These are phyloP conservation scores for Diaporthe amygdali DNA, from an alignment of 2,329 filamentous ascomycete species.

Conservation along the genomic window DNA sequence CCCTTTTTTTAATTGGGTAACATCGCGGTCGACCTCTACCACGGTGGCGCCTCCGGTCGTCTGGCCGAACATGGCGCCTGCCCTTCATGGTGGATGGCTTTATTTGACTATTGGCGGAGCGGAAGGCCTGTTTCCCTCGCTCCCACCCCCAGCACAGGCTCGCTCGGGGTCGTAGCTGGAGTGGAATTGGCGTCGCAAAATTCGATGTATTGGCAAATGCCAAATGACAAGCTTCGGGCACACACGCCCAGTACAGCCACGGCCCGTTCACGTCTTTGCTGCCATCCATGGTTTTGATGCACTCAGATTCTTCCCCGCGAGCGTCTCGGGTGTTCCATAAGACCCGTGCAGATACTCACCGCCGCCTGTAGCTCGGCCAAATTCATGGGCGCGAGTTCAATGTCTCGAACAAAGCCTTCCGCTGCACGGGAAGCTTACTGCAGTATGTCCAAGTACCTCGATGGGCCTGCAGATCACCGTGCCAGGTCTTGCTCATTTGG, in stretches of 20 bases:
- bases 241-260: not conserved
- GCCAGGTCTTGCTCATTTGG: not conserved
- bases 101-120: constrained; percentile 3
- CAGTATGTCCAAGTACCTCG: not conserved
- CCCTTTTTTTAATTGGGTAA: constrained; percentile 13
- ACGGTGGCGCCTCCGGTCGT: not conserved
- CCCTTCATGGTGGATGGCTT: not conserved
- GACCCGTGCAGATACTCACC: not conserved
- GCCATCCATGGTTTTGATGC: not conserved
- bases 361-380: not conserved
- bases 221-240: constrained; percentile 2
- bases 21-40: constrained; percentile 11
- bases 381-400: not conserved
- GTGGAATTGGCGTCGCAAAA: not conserved
- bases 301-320: not conserved
- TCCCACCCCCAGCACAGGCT: not conserved
- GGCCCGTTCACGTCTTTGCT: not conserved
- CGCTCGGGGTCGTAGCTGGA: not conserved
- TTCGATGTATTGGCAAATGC: constrained; percentile 2
- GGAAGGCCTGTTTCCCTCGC: not conserved
- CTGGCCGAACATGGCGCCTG: not conserved
- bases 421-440: not conserved
- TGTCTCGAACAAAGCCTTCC: not conserved
- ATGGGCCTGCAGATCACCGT: constrained; percentile 3
- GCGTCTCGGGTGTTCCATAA: not conserved